Conservation (phyloP, 176 grass and related monocot species). For the Cenchrus americanus region DNA sequence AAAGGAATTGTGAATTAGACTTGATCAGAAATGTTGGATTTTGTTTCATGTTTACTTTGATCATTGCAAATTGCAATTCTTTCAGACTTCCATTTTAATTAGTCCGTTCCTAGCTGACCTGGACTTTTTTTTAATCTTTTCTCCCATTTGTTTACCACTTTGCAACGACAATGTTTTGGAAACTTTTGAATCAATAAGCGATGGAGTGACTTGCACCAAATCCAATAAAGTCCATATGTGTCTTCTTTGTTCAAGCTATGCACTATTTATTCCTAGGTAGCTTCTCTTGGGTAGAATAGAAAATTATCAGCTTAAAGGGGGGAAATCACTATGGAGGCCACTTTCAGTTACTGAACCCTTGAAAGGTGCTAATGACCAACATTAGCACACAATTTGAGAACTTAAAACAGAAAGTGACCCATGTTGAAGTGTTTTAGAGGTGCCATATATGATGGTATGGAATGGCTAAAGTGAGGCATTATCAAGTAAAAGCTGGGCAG, state of each 20-base stretch:
- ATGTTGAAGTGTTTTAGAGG: neutral
- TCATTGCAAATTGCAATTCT: conserved; percentile 43
- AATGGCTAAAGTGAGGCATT: neutral
- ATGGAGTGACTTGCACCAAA: conserved; percentile 20
- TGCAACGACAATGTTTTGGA: conserved; percentile 42
- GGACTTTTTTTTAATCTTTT: conserved; percentile 9
- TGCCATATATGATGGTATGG: neutral
- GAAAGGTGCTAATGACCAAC: neutral
- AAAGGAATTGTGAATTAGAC: conserved; percentile 32
- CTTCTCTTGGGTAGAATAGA: neutral
- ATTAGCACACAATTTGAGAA: neutral
- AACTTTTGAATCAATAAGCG: conserved; percentile 39
- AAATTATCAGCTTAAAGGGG: neutral
- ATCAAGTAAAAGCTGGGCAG: neutral
- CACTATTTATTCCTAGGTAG: neutral
- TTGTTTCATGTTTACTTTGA: conserved; percentile 8
- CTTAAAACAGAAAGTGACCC: neutral
- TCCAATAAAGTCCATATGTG: neutral
- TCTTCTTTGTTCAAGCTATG: neutral
- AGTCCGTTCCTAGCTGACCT: conserved; percentile 39
- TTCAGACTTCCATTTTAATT: conserved; percentile 18
- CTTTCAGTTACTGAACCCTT: neutral
- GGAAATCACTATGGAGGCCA: neutral
- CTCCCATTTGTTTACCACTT: neutral
- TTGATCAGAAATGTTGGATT: neutral